These are phyloP conservation scores for Ceratocystis huliohia DNA, from an alignment of 2,329 filamentous ascomycete genomes.

Conservation along the genomic window DNA sequence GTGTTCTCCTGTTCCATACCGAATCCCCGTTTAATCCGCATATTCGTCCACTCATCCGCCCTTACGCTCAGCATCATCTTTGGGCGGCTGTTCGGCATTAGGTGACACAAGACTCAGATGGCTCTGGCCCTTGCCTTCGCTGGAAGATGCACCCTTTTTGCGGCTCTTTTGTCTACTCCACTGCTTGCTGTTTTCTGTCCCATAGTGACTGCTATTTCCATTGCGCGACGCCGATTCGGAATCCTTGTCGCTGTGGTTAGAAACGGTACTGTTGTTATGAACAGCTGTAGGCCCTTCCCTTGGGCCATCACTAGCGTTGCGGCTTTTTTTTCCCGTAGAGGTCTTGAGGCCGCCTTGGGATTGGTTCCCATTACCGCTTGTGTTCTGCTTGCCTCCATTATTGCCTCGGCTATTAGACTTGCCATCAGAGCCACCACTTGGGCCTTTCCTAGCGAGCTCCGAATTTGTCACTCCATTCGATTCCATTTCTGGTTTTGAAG, in stretches of 20 bases:
- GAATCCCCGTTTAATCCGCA: background rate
- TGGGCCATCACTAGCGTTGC: background rate
- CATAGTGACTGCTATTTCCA: constrained; percentile 21
- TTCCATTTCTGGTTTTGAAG: background rate
- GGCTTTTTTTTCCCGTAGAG: constrained; percentile 14
- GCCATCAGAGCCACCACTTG: background rate
- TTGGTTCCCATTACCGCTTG: constrained; percentile 6
- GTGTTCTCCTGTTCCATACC: background rate
- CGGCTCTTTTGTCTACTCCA: constrained; percentile 50
- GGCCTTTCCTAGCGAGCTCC: constrained; percentile 9
- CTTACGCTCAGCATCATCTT: constrained; percentile 48
- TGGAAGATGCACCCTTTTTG: constrained; percentile 37
- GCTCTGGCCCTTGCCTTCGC: constrained; percentile 30
- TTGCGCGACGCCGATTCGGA: constrained; percentile 31
- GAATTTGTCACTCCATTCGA: constrained; percentile 1
- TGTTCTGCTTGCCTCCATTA: constrained; percentile 10
- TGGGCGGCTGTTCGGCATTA: constrained; percentile 43
- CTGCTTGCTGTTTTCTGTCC: constrained; percentile 29
- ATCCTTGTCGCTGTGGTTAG: constrained; percentile 31
- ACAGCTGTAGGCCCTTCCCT: background rate
- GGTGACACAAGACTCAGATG: constrained; percentile 30
- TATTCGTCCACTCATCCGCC: constrained; percentile 37
- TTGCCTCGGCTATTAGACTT: constrained; percentile 12
- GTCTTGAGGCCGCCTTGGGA: constrained; percentile 4
- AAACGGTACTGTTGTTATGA: background rate